Base-by-base conservation (phyloP, 2,329 filamentous ascomycete species). In the Nothopassalora personata region DNA sequence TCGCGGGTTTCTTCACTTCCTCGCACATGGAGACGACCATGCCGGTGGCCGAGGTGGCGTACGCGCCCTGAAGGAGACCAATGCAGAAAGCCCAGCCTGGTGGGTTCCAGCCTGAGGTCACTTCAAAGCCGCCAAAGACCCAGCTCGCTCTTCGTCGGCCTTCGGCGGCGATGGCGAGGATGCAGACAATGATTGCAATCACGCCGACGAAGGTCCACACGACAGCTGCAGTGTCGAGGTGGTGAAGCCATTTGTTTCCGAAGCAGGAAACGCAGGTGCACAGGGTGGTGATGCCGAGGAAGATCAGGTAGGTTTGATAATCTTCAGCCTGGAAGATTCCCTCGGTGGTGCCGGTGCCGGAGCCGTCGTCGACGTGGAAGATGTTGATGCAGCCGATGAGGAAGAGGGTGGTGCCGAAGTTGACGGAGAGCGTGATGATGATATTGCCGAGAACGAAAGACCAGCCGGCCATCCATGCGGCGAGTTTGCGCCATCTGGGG, bases 21-120 rank as follows among this genome's bases (percentile, higher is more conserved):
- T 90, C 87, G 67, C 86, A 89, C 87, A 89, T 90, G 62, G 83
- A 87, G 36, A 90, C 87, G 60, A 91, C 87, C 88, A 91, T 91
- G 74, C 88, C 88, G 0, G 87, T 90, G 15, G 86, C 88, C 4
- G 87, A 90, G 13, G 87, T 89, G 49, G 86, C 86, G 68, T 90
- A 90, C 62, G 84, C 87, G 53, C 85, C 87, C 67, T 89, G 87
- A 19, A 90, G 77, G 30, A 90, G 79, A 70, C 87, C 87, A 60
- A 90, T 84, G 70, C 83, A 85, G 76, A 89, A 90, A 4, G 86
- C 86, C 87, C 87, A 90, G 68, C 87, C 87, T 39, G 80, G 76
- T 46, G 81, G 77, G 4, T 79, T 76, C 87, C 88, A 91, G 59
- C 87, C 87, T 4, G 87, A 89, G 60, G 80, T 81, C 28, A 80